Percentiles rank a stretch among this genome's conserved stretches.
Conservation (phyloP, 208 protist genomes). For the Wallacemonas sp. region DNA sequence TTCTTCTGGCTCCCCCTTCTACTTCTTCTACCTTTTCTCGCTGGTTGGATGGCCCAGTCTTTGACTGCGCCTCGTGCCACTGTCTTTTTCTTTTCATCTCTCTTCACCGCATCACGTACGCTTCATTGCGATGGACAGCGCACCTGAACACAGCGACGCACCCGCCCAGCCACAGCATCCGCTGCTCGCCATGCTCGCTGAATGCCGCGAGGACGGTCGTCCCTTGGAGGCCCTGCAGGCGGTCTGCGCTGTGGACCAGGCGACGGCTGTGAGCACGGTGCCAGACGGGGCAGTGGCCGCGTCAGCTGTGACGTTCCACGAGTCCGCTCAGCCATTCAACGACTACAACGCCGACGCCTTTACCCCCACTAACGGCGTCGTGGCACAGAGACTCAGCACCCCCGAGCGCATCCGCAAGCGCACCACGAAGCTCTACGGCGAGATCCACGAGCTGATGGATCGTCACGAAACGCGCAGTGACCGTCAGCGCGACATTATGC, state of each 20-base stretch:
- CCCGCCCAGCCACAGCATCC: not conserved
- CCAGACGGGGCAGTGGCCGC: not conserved
- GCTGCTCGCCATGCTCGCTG: conserved; percentile 28
- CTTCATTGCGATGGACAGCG: no score
- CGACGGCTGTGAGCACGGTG: not conserved
- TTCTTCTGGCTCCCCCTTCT: no score
- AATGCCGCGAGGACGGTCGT: conserved; percentile 5
- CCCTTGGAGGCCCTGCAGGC: conserved; percentile 25
- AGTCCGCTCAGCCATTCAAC: not conserved
- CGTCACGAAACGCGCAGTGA: conserved; percentile 44
- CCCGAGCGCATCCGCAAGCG: conserved; percentile 61
- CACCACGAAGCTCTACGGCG: conserved; percentile 50
- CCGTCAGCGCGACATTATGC: conserved; percentile 51
- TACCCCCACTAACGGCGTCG: not conserved
- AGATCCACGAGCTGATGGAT: conserved; percentile 65
- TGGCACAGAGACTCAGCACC: conserved; percentile 29
- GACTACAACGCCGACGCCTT: not conserved
- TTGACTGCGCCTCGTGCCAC: no score
- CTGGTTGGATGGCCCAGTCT: no score
- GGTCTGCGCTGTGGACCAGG: conserved; percentile 12
- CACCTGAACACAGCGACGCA: not conserved
- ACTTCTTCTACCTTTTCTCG: no score
- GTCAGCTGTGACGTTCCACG: not conserved
- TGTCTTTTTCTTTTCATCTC: no score
- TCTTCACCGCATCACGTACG: no score